Conservation (phyloP, 345 rosid genomes). For the Cardamine resedifolia region DNA sequence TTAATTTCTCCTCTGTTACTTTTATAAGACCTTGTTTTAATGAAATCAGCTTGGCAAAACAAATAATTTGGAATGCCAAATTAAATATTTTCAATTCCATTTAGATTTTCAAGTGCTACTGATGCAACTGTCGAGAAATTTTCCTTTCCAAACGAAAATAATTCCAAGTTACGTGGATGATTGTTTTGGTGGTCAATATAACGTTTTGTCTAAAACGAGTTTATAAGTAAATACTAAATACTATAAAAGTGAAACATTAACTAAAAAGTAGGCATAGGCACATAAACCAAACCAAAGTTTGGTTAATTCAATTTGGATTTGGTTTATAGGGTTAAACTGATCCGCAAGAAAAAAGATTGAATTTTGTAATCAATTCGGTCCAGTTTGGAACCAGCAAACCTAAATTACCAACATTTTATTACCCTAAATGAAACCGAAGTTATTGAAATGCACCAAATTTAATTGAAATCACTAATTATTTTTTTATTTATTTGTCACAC, state of each 20-base stretch:
- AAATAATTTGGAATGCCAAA: not conserved
- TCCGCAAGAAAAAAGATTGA: not conserved
- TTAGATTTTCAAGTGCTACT: not conserved
- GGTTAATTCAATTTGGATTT: too few species aligned
- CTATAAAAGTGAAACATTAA: not conserved
- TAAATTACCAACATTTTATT: not conserved
- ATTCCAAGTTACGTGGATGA: not conserved
- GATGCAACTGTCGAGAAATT: not conserved
- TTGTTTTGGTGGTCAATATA: not conserved
- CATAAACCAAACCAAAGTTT: too few species aligned
- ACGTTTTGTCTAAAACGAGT: too few species aligned
- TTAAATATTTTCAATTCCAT: not conserved
- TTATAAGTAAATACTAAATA: too few species aligned
- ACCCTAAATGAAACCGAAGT: not conserved
- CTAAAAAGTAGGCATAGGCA: too few species aligned
- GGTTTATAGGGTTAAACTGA: not conserved
- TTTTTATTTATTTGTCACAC: too few species aligned
- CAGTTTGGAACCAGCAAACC: not conserved
- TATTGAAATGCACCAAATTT: not conserved
- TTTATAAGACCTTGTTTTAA: too few species aligned
- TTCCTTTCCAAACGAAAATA: not conserved
- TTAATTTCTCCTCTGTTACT: too few species aligned
- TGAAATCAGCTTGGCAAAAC: too few species aligned
- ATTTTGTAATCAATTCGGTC: not conserved
- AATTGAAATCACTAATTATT: not conserved